These are phyloP conservation scores for Lactarius akahatsu DNA, from an alignment of 768 basidiomycete species.

Conservation along the genomic window DNA sequence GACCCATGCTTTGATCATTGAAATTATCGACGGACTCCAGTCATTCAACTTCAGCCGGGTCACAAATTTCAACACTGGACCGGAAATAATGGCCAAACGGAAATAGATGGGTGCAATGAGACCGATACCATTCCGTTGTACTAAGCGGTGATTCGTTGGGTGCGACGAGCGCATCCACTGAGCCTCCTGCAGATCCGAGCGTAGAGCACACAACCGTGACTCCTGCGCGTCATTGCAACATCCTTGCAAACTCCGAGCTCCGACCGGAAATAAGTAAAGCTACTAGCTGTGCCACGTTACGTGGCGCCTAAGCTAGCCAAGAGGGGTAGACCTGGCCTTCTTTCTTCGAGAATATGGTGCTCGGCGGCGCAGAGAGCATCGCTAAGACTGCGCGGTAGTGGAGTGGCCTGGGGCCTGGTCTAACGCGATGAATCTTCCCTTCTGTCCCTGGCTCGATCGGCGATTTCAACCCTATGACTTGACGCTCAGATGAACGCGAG, in stretches of 20 bases:
- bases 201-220: neutral
- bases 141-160: neutral
- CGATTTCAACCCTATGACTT: slow-evolving; percentile 2
- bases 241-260: slow-evolving; percentile 23
- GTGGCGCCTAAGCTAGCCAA: neutral
- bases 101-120: neutral
- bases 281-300: neutral
- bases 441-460: slow-evolving; percentile 1
- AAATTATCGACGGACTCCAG: neutral
- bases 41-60: neutral
- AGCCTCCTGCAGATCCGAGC: slow-evolving; percentile 7
- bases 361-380: neutral
- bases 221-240: slow-evolving; percentile 8
- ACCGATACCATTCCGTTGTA: neutral
- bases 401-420: neutral
- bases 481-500: neutral
- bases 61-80: neutral
- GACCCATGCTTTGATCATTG: neutral
- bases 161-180: neutral
- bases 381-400: neutral
- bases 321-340: neutral
- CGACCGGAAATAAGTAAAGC: slow-evolving; percentile 8
- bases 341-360: neutral
- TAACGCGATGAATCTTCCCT: neutral
- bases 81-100: neutral